These are phyloP conservation scores for Pseudomicrostroma phylloplanum DNA, from an alignment of 1,284 basidiomycete species.

Conservation along the genomic window DNA sequence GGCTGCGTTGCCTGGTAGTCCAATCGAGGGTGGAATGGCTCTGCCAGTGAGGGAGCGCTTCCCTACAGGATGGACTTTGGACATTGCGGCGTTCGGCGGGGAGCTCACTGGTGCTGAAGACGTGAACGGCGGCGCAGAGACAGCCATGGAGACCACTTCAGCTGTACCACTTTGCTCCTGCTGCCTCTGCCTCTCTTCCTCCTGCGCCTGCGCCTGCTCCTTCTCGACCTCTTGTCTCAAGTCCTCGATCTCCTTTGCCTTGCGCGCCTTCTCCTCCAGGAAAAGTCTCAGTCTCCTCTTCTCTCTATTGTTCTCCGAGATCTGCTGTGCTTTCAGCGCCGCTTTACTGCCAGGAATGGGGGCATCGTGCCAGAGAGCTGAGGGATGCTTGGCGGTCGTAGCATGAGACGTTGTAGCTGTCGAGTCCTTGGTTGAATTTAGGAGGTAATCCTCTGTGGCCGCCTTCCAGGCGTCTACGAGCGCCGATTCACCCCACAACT, in stretches of 20 bases:
- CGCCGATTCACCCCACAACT: conserved; percentile 17
- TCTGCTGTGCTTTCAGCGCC: conserved; percentile 5
- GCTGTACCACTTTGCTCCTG: background rate
- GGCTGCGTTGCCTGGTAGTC: conserved; percentile 5
- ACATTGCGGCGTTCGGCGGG: too few species aligned
- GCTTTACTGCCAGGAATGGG: conserved; percentile 4
- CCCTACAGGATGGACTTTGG: too few species aligned
- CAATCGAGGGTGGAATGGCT: conserved; percentile 9
- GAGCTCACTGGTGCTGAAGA: background rate
- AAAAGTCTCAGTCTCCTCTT: background rate
- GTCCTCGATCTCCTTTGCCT: background rate
- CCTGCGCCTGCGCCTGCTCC: background rate
- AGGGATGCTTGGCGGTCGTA: background rate
- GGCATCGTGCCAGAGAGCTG: conserved; percentile 14
- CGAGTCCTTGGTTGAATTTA: background rate
- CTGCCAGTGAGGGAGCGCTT: background rate
- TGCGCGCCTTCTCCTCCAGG: conserved; percentile 10
- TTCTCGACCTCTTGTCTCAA: background rate
- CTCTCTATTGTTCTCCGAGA: background rate
- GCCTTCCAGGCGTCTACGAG: conserved; percentile 14
- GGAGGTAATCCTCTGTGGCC: conserved; percentile 14
- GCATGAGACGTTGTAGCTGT: too few species aligned
- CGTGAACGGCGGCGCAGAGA: background rate
- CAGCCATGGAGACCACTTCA: background rate
- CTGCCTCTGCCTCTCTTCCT: background rate